A percentile compares a stretch with the other conserved stretches of the same genome.
Conservation (phyloP, 2,329 filamentous ascomycete species). For the Daldinia sp. region DNA sequence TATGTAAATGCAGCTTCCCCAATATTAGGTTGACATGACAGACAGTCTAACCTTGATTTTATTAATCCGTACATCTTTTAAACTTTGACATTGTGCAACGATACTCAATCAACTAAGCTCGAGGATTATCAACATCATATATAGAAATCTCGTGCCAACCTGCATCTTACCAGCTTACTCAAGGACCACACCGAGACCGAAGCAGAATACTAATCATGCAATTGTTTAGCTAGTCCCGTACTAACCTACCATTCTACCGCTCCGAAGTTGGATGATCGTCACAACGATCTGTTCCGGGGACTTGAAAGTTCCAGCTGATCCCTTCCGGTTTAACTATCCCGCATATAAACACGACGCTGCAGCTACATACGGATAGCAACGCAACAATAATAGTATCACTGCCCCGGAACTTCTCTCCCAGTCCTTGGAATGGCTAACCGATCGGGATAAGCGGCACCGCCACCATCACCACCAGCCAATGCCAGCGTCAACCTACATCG, state of each 20-base stretch:
- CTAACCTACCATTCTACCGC: slow-evolving; percentile 7
- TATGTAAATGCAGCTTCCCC: slow-evolving; percentile 3
- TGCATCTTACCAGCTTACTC: not conserved
- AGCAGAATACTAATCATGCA: not conserved
- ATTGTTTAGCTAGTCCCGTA: not conserved
- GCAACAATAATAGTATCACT: slow-evolving; percentile 27
- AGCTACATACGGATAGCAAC: slow-evolving; percentile 11
- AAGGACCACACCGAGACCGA: not conserved
- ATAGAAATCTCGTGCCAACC: not conserved
- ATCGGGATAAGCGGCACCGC: slow-evolving; percentile 25
- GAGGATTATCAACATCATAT: not conserved
- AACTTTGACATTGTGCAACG: not conserved
- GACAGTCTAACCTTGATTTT: slow-evolving; percentile 24
- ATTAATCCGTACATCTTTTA: not conserved
- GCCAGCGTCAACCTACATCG: not conserved
- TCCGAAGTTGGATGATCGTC: slow-evolving; percentile 27
- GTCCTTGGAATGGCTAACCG: slow-evolving; percentile 6
- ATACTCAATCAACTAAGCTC: not conserved
- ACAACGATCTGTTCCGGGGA: slow-evolving; percentile 33
- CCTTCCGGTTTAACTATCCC: slow-evolving; percentile 27
- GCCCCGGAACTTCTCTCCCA: slow-evolving; percentile 6
- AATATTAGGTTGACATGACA: slow-evolving; percentile 19
- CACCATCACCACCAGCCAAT: not conserved
- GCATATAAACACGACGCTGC: slow-evolving; percentile 26
- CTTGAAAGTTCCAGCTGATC: slow-evolving; percentile 34